Conservation (phyloP, 2,329 filamentous ascomycete genomes). For the Botryotinia globosa region DNA sequence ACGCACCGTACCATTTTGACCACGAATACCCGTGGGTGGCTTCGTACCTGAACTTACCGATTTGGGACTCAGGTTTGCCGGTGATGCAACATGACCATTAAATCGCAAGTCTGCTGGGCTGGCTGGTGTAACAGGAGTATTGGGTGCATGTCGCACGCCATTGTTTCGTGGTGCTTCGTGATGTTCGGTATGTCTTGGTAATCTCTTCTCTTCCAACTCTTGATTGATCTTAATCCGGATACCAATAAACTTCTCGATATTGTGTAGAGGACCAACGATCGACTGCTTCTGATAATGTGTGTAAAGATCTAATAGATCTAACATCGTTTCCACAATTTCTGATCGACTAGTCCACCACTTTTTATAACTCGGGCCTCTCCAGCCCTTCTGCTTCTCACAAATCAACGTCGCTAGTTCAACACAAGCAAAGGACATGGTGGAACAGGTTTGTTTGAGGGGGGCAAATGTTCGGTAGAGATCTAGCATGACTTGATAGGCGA, state of each 20-base stretch:
- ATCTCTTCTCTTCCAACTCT: constrained; percentile 63
- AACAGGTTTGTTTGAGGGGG: constrained; percentile 82
- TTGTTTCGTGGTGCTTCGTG: constrained; percentile 44
- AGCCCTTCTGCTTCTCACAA: constrained; percentile 49
- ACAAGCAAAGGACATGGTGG: constrained; percentile 79
- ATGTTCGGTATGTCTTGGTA: constrained; percentile 63
- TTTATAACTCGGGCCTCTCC: constrained; percentile 48
- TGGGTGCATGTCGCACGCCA: constrained; percentile 38
- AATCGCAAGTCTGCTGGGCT: constrained; percentile 37
- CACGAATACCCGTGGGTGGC: constrained; percentile 30
- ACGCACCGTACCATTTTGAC: constrained; percentile 72
- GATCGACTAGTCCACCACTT: constrained; percentile 48
- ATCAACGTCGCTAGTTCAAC: constrained; percentile 77
- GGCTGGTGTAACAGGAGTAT: constrained; percentile 38
- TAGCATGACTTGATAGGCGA: constrained; percentile 78
- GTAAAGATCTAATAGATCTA: constrained; percentile 90
- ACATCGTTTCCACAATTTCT: constrained; percentile 69
- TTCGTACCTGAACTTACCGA: constrained; percentile 34
- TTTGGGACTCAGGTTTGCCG: constrained; percentile 36
- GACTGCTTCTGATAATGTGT: constrained; percentile 77
- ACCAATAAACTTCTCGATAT: constrained; percentile 76
- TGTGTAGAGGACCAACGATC: constrained; percentile 68
- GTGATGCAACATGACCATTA: constrained; percentile 36
- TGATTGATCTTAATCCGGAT: constrained; percentile 85
- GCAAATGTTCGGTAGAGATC: constrained; percentile 93